A percentile compares a stretch with the other conserved stretches of the same genome.
These are phyloP conservation scores for Fusarium musae DNA, from an alignment of 2,329 filamentous ascomycete species.

Conservation along the genomic window DNA sequence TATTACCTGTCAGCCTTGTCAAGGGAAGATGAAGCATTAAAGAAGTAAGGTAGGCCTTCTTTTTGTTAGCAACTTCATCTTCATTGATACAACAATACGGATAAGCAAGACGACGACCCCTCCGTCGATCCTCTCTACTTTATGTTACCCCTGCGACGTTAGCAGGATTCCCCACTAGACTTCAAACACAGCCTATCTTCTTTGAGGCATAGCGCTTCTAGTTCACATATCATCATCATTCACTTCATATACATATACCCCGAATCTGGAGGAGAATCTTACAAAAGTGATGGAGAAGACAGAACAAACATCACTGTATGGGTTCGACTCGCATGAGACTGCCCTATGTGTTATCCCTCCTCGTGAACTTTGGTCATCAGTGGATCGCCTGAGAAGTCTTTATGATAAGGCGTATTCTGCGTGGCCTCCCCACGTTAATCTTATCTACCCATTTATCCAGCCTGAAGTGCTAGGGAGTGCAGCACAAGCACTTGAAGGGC, in stretches of 20 bases:
- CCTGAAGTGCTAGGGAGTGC: constrained; percentile 58
- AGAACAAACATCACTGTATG: not conserved
- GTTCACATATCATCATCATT: not conserved
- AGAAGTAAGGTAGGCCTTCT: not conserved
- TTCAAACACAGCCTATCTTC: not conserved
- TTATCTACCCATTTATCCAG: constrained; percentile 73
- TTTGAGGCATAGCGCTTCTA: not conserved
- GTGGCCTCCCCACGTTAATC: constrained; percentile 75
- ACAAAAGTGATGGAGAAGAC: constrained; percentile 21
- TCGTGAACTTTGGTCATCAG: constrained; percentile 54
- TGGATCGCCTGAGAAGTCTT: constrained; percentile 67
- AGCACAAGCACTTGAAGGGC: constrained; percentile 43
- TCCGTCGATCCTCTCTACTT: not conserved
- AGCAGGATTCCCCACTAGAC: not conserved
- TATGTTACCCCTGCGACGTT: not conserved
- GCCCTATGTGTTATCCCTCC: constrained; percentile 71
- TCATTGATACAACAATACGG: not conserved
- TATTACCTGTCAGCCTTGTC: not conserved
- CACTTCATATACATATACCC: not conserved
- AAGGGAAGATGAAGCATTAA: not conserved
- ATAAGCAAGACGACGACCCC: not conserved
- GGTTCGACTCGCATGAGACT: constrained; percentile 61
- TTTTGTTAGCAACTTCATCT: not conserved
- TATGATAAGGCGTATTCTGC: constrained; percentile 70
- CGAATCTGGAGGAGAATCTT: not conserved